These are phyloP conservation scores for Penicillium waksmanii DNA, from an alignment of 495 filamentous ascomycete genomes.

Conservation along the genomic window DNA sequence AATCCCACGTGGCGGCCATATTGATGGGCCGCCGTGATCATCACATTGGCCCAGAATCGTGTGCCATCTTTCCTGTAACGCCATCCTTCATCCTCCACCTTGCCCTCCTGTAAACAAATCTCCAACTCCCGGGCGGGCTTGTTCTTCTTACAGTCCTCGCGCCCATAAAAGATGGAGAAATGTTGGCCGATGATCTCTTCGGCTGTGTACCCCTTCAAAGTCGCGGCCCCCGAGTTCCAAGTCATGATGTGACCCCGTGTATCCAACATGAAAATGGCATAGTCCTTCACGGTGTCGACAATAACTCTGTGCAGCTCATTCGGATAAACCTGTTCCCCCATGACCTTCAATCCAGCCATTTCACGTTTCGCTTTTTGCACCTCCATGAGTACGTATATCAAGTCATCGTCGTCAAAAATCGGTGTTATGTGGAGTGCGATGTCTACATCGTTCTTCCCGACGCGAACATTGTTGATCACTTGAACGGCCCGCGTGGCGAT, in stretches of 20 bases:
- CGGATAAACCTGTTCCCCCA: constrained; percentile 43
- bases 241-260: constrained; percentile 59
- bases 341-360: no score
- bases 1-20: constrained; percentile 63
- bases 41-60: constrained; percentile 70
- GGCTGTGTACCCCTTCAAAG: constrained; percentile 62
- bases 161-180: constrained; percentile 66
- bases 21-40: constrained; percentile 63
- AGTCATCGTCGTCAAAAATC: no score
- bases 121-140: constrained; percentile 55
- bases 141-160: constrained; percentile 50
- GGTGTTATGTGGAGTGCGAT: no score
- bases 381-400: no score
- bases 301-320: constrained; percentile 64
- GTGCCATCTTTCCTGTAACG: constrained; percentile 63
- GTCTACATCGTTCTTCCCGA: no score
- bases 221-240: constrained; percentile 63
- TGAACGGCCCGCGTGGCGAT: no score
- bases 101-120: constrained; percentile 60
- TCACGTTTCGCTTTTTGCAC: no score
- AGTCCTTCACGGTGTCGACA: constrained; percentile 66
- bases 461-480: no score
- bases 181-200: constrained; percentile 64
- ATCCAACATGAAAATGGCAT: constrained; percentile 70
- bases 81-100: constrained; percentile 68